phyloP scores from a whole-genome alignment of 768 basidiomycete species.

The Boletus vinaceobasis region DNA sequence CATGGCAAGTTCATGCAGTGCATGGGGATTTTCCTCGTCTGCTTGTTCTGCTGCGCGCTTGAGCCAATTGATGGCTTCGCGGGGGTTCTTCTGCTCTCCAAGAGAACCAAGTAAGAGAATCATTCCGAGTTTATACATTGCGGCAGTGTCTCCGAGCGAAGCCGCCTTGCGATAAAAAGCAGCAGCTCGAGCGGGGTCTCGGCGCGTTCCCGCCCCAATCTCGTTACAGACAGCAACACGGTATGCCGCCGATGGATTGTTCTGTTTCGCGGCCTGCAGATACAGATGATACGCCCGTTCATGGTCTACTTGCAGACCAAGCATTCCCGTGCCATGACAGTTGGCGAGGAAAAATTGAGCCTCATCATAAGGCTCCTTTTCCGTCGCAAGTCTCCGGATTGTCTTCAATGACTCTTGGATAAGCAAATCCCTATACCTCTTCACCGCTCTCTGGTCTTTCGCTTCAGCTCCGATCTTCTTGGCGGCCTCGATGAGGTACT shows the following conservation, averaged over 20 bases:
- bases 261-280: conserved; percentile 95
- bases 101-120: conserved; percentile 83
- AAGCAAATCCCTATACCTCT: conserved; percentile 87
- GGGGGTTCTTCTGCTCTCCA: conserved; percentile 77
- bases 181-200: conserved; percentile 83
- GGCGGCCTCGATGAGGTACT: conserved; percentile 97
- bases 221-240: conserved; percentile 99
- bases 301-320: conserved; percentile 96
- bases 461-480: conserved; percentile 78
- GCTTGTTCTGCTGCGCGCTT: conserved; percentile 94
- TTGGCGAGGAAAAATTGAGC: conserved; percentile 99
- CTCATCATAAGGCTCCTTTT: conserved; percentile 88
- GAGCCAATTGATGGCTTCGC: conserved; percentile 94
- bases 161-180: conserved; percentile 97
- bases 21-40: conserved; percentile 97
- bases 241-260: conserved; percentile 92
- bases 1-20: conserved; percentile 90
- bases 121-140: conserved; percentile 99
- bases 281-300: conserved; percentile 97
- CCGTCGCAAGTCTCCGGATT: conserved; percentile 87
- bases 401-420: conserved; percentile 89
- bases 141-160: conserved; percentile 92
- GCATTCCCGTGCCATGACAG: conserved; percentile 90
- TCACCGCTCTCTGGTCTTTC: conserved; percentile 76
- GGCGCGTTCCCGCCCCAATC: conserved; percentile 92